Conservation (phyloP, 768 basidiomycete genomes). For the Tricholoma sp. region DNA sequence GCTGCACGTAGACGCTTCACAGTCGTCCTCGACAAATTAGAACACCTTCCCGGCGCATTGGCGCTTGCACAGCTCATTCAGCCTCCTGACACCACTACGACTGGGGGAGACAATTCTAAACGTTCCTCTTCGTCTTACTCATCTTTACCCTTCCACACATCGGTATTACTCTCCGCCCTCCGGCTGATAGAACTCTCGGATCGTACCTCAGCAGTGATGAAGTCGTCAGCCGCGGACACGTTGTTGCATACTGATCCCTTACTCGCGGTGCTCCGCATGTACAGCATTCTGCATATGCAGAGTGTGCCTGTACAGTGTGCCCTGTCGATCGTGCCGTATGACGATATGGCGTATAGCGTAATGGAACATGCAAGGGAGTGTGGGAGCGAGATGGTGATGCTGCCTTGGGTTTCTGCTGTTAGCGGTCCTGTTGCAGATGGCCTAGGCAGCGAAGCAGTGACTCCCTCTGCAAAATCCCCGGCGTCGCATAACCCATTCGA, state of each 20-base stretch:
- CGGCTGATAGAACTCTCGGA: constrained; percentile 85
- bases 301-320: constrained; percentile 59
- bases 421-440: constrained; percentile 6
- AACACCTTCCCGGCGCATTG: too few species aligned
- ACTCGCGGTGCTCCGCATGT: constrained; percentile 70
- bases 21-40: too few species aligned
- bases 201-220: constrained; percentile 85
- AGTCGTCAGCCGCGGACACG: constrained; percentile 65
- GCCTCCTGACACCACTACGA: too few species aligned
- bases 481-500: constrained; percentile 66
- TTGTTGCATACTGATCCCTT: constrained; percentile 70
- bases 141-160: not conserved
- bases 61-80: too few species aligned
- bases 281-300: constrained; percentile 55
- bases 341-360: constrained; percentile 68
- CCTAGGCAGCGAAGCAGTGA: constrained; percentile 4
- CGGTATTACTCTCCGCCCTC: constrained; percentile 50
- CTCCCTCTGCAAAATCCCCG: constrained; percentile 12
- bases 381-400: constrained; percentile 67
- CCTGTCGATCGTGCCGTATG: constrained; percentile 71
- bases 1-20: constrained; percentile 50
- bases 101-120: too few species aligned
- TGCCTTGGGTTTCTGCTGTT: constrained; percentile 71
- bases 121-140: not conserved
- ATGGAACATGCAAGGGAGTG: constrained; percentile 57